These are phyloP conservation scores for Rhizopogon sp. DNA, from an alignment of 768 basidiomycete genomes.

Conservation along the genomic window DNA sequence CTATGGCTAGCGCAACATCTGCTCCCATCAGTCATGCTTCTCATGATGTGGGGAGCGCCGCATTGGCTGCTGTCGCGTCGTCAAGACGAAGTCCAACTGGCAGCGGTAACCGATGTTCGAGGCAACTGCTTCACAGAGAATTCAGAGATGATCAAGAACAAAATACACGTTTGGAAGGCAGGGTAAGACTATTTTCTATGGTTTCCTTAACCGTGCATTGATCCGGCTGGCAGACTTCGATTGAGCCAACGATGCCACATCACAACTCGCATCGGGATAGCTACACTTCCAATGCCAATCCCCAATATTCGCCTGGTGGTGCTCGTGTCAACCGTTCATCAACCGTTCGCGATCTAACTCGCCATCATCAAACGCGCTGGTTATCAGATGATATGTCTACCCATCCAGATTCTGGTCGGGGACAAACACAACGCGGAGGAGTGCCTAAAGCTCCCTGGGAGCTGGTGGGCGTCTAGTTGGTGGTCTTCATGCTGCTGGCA, in stretches of 20 bases:
- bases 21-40: too few relatives aligned
- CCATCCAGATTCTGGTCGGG: constrained; percentile 33
- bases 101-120: constrained; percentile 33
- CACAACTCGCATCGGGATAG: constrained; percentile 20
- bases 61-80: constrained; percentile 47
- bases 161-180: constrained; percentile 29
- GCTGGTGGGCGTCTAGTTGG: constrained; percentile 51
- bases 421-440: constrained; percentile 61
- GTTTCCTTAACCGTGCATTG: constrained; percentile 2
- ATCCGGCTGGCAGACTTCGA: constrained; percentile 17
- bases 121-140: constrained; percentile 46
- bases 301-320: constrained; percentile 25
- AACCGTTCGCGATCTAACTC: constrained; percentile 44
- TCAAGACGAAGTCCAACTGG: constrained; percentile 47
- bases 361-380: constrained; percentile 50
- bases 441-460: constrained; percentile 60
- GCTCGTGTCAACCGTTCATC: constrained; percentile 33
- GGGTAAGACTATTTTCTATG: constrained; percentile 28
- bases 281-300: constrained; percentile 12
- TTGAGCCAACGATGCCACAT: constrained; percentile 38
- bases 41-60: too few relatives aligned
- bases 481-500: constrained; percentile 66
- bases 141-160: constrained; percentile 16
- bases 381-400: constrained; percentile 42
- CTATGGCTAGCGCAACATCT: constrained; percentile 30